These are phyloP conservation scores for Candida pseudoglaebosa DNA, from an alignment of 805 yeast species.

Conservation along the genomic window DNA sequence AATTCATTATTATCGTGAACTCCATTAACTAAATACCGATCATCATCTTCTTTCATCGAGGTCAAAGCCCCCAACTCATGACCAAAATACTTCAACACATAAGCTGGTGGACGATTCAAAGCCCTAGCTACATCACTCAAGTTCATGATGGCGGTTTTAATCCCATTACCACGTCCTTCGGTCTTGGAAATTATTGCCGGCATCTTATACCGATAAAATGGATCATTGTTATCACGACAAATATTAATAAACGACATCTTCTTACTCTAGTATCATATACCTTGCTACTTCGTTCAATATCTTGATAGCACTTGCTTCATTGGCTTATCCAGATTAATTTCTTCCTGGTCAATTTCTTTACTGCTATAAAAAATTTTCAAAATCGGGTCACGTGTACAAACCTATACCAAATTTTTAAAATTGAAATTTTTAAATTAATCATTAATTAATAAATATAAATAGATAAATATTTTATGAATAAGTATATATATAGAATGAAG, in stretches of 20 bases:
- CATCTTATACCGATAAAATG: slow-evolving; percentile 99
- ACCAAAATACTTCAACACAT: slow-evolving; percentile 91
- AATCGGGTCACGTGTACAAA: too few relatives aligned
- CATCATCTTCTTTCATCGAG: slow-evolving; percentile 69
- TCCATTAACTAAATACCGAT: slow-evolving; percentile 91
- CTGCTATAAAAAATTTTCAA: too few relatives aligned
- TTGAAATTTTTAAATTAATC: too few relatives aligned
- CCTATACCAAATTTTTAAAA: too few relatives aligned
- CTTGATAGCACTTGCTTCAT: not conserved
- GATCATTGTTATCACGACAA: slow-evolving; percentile 95
- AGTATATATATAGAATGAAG: too few relatives aligned
- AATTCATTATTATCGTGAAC: slow-evolving; percentile 84
- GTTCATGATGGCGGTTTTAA: slow-evolving; percentile 90
- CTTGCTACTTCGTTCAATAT: not conserved
- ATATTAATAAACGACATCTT: slow-evolving; percentile 85
- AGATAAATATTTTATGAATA: too few relatives aligned
- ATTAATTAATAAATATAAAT: too few relatives aligned
- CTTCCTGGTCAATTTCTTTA: too few relatives aligned
- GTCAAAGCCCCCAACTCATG: slow-evolving; percentile 98
- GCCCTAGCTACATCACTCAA: slow-evolving; percentile 92
- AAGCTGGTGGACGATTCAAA: slow-evolving; percentile 86
- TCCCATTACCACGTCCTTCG: slow-evolving; percentile 99
- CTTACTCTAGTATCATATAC: slow-evolving; percentile 1
- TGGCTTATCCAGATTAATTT: too few relatives aligned
- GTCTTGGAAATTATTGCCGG: slow-evolving; percentile 95